Evolutionary conservation across 2,329 filamentous ascomycete genomes (phyloP).

Genomic region (Aspergillus sp.): DNA sequence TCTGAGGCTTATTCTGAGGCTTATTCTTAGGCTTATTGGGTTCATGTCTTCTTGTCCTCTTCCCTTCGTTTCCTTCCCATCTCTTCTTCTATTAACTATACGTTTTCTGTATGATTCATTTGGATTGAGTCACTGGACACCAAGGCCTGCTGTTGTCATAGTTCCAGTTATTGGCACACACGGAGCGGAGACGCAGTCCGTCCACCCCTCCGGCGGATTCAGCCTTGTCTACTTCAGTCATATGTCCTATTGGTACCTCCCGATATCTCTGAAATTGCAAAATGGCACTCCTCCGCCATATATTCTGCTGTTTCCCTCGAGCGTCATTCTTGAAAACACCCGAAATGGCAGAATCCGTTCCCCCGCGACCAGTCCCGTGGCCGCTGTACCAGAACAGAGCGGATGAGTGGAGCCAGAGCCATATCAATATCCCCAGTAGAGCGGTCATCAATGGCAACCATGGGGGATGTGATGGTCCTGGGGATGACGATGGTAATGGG

Average conservation of each 20-base stretch:
- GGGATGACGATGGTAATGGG: constrained; percentile 14
- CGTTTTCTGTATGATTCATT: neutral
- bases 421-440: neutral
- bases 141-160: too few relatives aligned
- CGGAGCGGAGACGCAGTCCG: too few relatives aligned
- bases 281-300: constrained; percentile 1
- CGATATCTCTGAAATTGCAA: neutral
- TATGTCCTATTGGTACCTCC: neutral
- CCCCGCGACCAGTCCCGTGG: neutral
- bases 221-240: neutral
- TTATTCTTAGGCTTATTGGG: neutral
- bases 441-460: neutral
- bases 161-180: too few relatives aligned
- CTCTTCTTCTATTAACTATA: constrained; percentile 1
- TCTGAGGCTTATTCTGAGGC: constrained; percentile 20
- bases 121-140: too few relatives aligned
- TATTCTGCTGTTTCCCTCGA: neutral
- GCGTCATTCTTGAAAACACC: neutral
- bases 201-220: too few relatives aligned
- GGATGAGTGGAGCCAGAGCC: neutral
- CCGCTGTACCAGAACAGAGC: neutral
- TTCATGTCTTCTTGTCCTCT: too few relatives aligned
- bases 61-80: constrained; percentile 5
- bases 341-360: neutral
- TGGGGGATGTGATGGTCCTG: neutral